phyloP scores from a whole-genome alignment of 129 eudicot genomes.

The Arctium lappa region DNA sequence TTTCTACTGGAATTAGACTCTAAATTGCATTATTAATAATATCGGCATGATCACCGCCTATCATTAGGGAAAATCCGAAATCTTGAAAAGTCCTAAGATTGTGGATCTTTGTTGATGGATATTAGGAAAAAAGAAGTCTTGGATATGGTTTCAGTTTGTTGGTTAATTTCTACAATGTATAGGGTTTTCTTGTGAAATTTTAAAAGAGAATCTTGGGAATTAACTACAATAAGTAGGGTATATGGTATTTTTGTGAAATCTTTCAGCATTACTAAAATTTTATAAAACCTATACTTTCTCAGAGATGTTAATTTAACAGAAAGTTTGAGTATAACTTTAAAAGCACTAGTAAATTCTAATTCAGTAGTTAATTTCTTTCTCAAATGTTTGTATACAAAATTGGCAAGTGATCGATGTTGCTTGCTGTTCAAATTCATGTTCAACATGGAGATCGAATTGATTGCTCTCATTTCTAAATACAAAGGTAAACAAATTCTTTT shows the following conservation, averaged over 20 bases:
- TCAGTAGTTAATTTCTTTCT: too few species aligned
- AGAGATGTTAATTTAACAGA: background rate
- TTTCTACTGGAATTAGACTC: background rate
- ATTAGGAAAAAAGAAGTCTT: background rate
- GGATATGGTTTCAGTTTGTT: background rate
- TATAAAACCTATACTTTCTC: background rate
- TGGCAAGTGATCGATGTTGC: too few species aligned
- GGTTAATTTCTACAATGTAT: background rate
- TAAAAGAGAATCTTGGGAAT: background rate
- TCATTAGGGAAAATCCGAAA: background rate
- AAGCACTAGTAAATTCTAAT: too few species aligned
- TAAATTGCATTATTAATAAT: background rate
- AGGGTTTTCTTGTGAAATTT: background rate
- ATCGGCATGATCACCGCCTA: background rate
- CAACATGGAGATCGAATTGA: too few species aligned
- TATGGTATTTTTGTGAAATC: background rate
- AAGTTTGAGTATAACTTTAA: too few species aligned
- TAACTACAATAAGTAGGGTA: background rate
- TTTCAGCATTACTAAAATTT: background rate
- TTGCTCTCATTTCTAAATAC: too few species aligned
- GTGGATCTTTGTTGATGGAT: background rate
- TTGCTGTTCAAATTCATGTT: too few species aligned
- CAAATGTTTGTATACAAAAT: too few species aligned
- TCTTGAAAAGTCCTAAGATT: background rate
- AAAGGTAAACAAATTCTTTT: too few species aligned